Evolutionary conservation across 352 stramenopile species (phyloP).

Genomic region (Globisporangium emineosum): DNA sequence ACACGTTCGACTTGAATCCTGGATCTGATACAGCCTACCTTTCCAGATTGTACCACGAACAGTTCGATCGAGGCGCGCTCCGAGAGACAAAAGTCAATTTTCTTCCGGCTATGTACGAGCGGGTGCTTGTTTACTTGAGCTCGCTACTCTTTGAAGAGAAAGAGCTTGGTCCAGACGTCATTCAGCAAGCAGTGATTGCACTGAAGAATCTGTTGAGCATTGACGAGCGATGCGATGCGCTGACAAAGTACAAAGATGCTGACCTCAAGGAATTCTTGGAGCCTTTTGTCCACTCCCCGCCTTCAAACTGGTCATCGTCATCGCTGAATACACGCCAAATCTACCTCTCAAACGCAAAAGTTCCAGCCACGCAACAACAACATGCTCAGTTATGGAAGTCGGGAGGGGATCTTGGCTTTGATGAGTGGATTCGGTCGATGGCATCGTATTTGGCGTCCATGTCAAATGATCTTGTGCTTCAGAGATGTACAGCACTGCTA

Average conservation of each 20-base stretch:
- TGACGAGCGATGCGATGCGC: conserved; percentile 29
- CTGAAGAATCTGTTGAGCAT: conserved; percentile 49
- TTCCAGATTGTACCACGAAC: conserved; percentile 45
- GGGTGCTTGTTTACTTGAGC: conserved; percentile 51
- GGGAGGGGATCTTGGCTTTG: conserved; percentile 33
- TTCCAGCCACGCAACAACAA: conserved; percentile 17
- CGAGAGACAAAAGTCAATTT: conserved; percentile 51
- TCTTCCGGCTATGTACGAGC: conserved; percentile 52
- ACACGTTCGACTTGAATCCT: conserved; percentile 60
- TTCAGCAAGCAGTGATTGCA: conserved; percentile 43
- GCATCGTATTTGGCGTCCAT: conserved; percentile 36
- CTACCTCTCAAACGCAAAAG: background rate
- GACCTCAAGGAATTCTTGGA: conserved; percentile 66
- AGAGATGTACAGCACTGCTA: conserved; percentile 38
- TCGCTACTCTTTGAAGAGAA: conserved; percentile 64
- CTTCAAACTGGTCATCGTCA: conserved; percentile 57
- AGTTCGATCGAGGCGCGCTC: conserved; percentile 58
- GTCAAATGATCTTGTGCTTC: conserved; percentile 47
- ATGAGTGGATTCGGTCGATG: conserved; percentile 57
- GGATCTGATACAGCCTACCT: conserved; percentile 44
- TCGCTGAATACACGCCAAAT: conserved; percentile 1
- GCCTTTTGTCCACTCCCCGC: conserved; percentile 40
- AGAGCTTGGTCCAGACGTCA: conserved; percentile 26
- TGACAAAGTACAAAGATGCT: conserved; percentile 47
- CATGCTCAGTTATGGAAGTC: conserved; percentile 43